Base-by-base conservation (phyloP, 2,329 filamentous ascomycete genomes). In the Colletotrichum tropicicola region DNA sequence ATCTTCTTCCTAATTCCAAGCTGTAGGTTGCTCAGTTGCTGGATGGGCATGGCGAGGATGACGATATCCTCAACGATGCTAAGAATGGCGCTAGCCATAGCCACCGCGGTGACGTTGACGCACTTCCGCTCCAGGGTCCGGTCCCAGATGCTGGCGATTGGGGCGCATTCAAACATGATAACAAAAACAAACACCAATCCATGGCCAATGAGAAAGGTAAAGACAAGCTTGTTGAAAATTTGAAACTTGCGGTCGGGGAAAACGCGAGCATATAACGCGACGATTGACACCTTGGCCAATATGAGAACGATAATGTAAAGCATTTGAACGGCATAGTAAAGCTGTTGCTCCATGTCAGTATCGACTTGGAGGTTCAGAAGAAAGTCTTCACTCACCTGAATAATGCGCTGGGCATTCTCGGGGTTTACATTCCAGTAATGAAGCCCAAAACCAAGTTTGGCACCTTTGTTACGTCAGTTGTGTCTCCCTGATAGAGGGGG, bases 401-500 rank as follows among this genome's bases (percentile, higher is more conserved):
- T 12, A n/a, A 64, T 51, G 12, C 15, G 54, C 41, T 64, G 47
- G 10, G 48, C 49, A 27, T 66, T 55, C 2, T 7, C 48, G 3
- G 68, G 63, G 45, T 68, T 61, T 4, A 70, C 59, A 44, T 71
- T 68, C 70, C 70, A 71, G 58, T 69, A 70, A 30, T 71, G 70
- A n/a, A 65, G 53, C 5, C 70, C 70, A 30, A 71, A 71, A 12
- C 59, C 64, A 2, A 66, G 59, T 9, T 54, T 30, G n/a, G 59
- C 39, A 21, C 23, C 64, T 66, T 23, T 27, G 2, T 0, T 1
- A 4, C 12, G n/a, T 49, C 15, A 60, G 32, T 6, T 3, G 4
- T 17, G n/a, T 6, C 10, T 35, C 3, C 4, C 2, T 3, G 2
- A 35, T 6, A 12, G 12, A 0, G 2, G 3, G 12, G 5, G 5